Conservation (phyloP, 345 rosid species). For the Passiflora organensis region DNA sequence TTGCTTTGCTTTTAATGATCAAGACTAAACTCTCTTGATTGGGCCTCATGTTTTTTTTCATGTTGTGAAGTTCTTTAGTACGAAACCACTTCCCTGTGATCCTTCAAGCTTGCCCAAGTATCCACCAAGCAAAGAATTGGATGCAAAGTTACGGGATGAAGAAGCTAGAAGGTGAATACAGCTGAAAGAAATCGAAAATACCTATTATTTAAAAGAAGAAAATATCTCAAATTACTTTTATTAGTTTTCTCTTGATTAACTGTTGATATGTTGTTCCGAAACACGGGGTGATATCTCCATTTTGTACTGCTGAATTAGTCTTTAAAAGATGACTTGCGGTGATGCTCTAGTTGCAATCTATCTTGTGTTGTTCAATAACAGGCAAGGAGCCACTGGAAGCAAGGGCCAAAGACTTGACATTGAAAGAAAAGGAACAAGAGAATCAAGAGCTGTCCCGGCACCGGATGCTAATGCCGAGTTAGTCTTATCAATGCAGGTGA, state of each 20-base stretch:
- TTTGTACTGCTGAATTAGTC: neutral
- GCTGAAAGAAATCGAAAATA: conserved; percentile 1
- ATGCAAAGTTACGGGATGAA: conserved; percentile 91
- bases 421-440: conserved; percentile 71
- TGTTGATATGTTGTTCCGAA: neutral
- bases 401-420: conserved; percentile 65
- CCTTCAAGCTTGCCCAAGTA: conserved; percentile 94
- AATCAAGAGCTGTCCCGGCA: conserved; percentile 90
- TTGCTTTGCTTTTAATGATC: too few species aligned
- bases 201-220: neutral
- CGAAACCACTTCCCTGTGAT: conserved; percentile 84
- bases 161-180: conserved; percentile 76
- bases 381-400: conserved; percentile 74
- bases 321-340: neutral
- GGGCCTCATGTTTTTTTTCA: conserved; percentile 20
- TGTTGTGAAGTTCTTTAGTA: conserved; percentile 81
- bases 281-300: neutral
- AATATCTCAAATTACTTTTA: neutral
- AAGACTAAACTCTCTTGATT: neutral
- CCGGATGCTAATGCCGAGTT: conserved; percentile 96
- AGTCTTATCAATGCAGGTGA: conserved; percentile 78
- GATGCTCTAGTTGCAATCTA: conserved; percentile 1
- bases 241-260: neutral
- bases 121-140: conserved; percentile 97
- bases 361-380: conserved; percentile 24